Base-by-base conservation (phyloP, 306 rosid genomes). In the Vigna mungo region DNA sequence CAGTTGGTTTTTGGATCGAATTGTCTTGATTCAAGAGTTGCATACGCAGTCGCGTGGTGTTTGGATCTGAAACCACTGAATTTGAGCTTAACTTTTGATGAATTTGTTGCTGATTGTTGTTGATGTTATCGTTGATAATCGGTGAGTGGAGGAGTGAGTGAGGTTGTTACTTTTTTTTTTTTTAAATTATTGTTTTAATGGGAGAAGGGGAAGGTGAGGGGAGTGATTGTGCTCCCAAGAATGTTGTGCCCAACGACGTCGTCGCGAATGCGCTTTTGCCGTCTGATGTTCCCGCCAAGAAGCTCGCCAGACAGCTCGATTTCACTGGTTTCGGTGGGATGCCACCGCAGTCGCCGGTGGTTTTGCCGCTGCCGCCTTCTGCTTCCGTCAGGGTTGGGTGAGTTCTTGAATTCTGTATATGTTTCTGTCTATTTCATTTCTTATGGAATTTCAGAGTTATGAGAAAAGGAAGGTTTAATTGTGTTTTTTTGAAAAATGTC, bases 241-340 rank as follows among this genome's bases (percentile, higher is more conserved):
- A 88, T 80, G 85, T 44, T 37, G 30, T 54, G 30, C 79, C 86
- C 71, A 83, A 90, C 46, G 93, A 92, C 61, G 56, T 78, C 0
- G 49, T 80, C 27, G 59, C 75, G 2, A 39, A 83, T 36, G 72
- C 77, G 17, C 41, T 80, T 2, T 52, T 84, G 70, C 69, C 84
- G 15, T 79, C 90, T 3, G 97, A 93, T 68, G 82, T 83, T 85
- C 94, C 96, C 54, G 78, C 90, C 53, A 94, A 90, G 91, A 94
- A 92, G 90, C 96, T 94, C 2, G 97, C 96, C 55, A 88, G 98
- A 87, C 98, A 94, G 89, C 97, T 94, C 76, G 98, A 92, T 90
- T 94, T 94, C 90, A 92, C 94, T 18, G 92, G 82, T 41, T 82
- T 77, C 43, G 88, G 88, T n/a, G 92, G 86, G 13, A 51, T 78